Evolutionary conservation across 2,329 filamentous ascomycete species (phyloP).

Genomic region (Xylariaceae sp.): DNA sequence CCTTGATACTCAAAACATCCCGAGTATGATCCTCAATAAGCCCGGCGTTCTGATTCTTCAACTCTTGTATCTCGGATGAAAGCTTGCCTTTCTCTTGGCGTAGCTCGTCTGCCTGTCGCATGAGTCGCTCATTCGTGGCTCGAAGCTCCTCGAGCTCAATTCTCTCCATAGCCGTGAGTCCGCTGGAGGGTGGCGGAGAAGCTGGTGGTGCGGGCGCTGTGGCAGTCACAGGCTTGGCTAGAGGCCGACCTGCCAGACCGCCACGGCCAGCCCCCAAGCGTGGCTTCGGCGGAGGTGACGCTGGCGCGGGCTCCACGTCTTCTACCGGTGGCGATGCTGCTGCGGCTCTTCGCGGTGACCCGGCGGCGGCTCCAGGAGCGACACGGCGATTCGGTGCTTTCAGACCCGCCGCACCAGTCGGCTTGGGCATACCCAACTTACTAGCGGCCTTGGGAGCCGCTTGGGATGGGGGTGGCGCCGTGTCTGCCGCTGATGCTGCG

Average conservation of each 20-base stretch:
- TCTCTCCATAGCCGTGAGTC: slow-evolving; percentile 72
- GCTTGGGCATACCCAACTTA: slow-evolving; percentile 53
- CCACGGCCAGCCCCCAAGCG: slow-evolving; percentile 67
- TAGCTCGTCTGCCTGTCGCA: slow-evolving; percentile 70
- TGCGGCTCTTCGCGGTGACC: slow-evolving; percentile 48
- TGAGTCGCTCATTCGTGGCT: slow-evolving; percentile 71
- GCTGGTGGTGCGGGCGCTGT: slow-evolving; percentile 45
- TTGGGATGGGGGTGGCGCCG: slow-evolving; percentile 52
- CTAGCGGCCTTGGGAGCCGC: slow-evolving; percentile 48
- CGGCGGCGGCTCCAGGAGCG: slow-evolving; percentile 38
- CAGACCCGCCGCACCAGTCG: slow-evolving; percentile 48
- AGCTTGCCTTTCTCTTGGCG: slow-evolving; percentile 76
- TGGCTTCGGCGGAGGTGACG: slow-evolving; percentile 51
- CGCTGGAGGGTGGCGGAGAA: slow-evolving; percentile 56
- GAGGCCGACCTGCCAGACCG: slow-evolving; percentile 77
- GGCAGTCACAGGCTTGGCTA: slow-evolving; percentile 64
- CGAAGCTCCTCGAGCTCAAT: slow-evolving; percentile 90
- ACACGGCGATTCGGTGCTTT: slow-evolving; percentile 57
- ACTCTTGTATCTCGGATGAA: slow-evolving; percentile 80
- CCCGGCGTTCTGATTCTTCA: slow-evolving; percentile 94
- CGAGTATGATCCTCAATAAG: slow-evolving; percentile 96
- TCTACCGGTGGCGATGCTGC: slow-evolving; percentile 44
- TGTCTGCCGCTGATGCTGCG: slow-evolving; percentile 38
- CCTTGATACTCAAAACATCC: slow-evolving; percentile 93
- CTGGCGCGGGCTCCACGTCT: slow-evolving; percentile 47